Conservation (phyloP, 441 rosid species). For the Eruca vesicaria region DNA sequence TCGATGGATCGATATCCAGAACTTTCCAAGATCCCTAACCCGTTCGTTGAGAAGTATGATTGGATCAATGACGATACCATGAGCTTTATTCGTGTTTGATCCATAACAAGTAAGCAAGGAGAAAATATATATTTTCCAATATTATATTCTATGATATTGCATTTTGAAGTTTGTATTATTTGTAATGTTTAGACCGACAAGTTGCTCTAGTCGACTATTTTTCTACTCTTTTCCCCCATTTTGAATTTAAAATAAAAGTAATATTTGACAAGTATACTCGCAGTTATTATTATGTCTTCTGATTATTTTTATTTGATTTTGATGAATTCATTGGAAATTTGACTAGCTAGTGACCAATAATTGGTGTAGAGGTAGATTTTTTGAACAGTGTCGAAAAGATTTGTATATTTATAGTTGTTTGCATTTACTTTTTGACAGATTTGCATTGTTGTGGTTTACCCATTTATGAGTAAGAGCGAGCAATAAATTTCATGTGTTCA, state of each 20-base stretch:
- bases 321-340: neutral
- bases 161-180: slow-evolving; percentile 11
- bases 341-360: slow-evolving; percentile 23
- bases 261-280: neutral
- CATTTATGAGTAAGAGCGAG: slow-evolving; percentile 12
- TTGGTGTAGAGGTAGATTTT: slow-evolving; percentile 2
- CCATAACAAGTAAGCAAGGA: slow-evolving; percentile 14
- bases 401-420: neutral
- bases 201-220: neutral
- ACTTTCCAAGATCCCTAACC: slow-evolving; percentile 29
- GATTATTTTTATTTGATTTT: neutral
- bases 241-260: slow-evolving; percentile 8
- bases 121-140: neutral
- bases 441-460: slow-evolving; percentile 27
- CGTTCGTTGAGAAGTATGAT: slow-evolving; percentile 46
- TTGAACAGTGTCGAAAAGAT: slow-evolving; percentile 15
- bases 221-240: neutral
- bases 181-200: slow-evolving; percentile 18
- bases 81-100: slow-evolving; percentile 32
- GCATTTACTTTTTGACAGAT: slow-evolving; percentile 29
- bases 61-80: slow-evolving; percentile 47
- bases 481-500: slow-evolving; percentile 35
- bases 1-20: slow-evolving; percentile 44
- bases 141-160: neutral
- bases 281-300: neutral